A percentile compares a stretch with the other conserved stretches of the same genome.
These are phyloP conservation scores for Pichia sp. DNA, from an alignment of 1,139 yeast species.

Conservation along the genomic window DNA sequence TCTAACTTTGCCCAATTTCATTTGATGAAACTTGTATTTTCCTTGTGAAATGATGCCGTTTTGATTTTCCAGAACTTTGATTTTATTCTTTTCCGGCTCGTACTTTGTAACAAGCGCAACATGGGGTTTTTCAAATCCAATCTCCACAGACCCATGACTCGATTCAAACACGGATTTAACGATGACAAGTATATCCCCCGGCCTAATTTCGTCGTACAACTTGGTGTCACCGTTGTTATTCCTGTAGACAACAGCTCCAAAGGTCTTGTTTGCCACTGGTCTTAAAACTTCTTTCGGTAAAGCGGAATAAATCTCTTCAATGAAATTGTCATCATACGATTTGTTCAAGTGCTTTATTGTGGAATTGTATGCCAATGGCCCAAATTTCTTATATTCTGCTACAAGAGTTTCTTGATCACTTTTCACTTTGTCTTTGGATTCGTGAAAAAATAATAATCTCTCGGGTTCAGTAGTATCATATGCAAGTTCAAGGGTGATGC, in stretches of 20 bases:
- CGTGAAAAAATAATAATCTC: conserved; percentile 40
- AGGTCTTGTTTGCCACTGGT: conserved; percentile 60
- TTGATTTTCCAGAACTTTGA: conserved; percentile 63
- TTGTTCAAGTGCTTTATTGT: conserved; percentile 38
- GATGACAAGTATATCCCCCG: conserved; percentile 80
- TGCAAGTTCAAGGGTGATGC: conserved; percentile 45
- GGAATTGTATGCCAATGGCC: conserved; percentile 33
- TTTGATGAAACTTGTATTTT: conserved; percentile 59
- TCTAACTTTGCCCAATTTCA: conserved; percentile 72
- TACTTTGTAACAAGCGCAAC: conserved; percentile 54
- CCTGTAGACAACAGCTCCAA: conserved; percentile 64
- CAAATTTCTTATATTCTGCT: conserved; percentile 38
- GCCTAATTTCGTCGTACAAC: conserved; percentile 54
- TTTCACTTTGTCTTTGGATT: conserved; percentile 37
- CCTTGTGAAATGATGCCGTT: conserved; percentile 49
- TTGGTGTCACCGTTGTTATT: conserved; percentile 53
- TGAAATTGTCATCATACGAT: conserved; percentile 18
- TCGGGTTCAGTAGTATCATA: conserved; percentile 52
- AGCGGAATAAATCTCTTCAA: conserved; percentile 24
- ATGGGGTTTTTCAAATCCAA: conserved; percentile 40
- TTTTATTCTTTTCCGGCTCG: conserved; percentile 68
- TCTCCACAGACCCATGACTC: conserved; percentile 31
- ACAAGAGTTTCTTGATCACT: conserved; percentile 41
- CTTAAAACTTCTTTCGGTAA: conserved; percentile 36
- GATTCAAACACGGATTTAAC: conserved; percentile 64